A percentile compares a stretch with the other conserved stretches of the same genome.
These are phyloP conservation scores for Globomyces sp. DNA, from an alignment of 371 early-diverging fungal species.

Conservation along the genomic window DNA sequence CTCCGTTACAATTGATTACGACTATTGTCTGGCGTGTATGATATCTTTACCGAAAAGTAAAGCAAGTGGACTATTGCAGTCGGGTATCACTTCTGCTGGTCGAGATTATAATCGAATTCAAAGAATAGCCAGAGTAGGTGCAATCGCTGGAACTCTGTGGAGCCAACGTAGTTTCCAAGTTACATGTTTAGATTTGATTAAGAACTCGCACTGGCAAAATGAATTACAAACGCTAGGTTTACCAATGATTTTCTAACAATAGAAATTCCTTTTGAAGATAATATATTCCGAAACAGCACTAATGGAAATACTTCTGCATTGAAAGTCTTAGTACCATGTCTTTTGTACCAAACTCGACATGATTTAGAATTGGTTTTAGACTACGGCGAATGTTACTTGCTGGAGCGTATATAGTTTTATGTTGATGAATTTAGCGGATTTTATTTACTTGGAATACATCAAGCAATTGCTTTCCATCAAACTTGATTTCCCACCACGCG, in stretches of 20 bases:
- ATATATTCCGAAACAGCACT: slow-evolving; percentile 16
- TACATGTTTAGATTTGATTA: slow-evolving; percentile 38
- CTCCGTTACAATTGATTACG: slow-evolving; percentile 26
- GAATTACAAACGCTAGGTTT: slow-evolving; percentile 45
- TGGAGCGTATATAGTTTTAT: not conserved
- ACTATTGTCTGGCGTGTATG: slow-evolving; percentile 41
- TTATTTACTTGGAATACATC: slow-evolving; percentile 40
- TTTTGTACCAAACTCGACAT: slow-evolving; percentile 37
- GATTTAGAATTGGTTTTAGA: slow-evolving; percentile 43
- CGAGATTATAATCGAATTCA: slow-evolving; percentile 42
- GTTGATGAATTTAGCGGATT: slow-evolving; percentile 24
- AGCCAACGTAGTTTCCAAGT: slow-evolving; percentile 43
- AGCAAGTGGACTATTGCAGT: slow-evolving; percentile 42
- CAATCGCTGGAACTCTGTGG: slow-evolving; percentile 40
- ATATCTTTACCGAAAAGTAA: slow-evolving; percentile 30
- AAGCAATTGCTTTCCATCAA: slow-evolving; percentile 28
- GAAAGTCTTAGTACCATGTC: slow-evolving; percentile 17
- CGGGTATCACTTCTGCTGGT: slow-evolving; percentile 34
- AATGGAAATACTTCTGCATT: too few species aligned
- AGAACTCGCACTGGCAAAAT: slow-evolving; percentile 52
- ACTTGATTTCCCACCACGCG: not conserved
- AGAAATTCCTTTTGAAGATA: slow-evolving; percentile 48
- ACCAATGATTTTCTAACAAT: slow-evolving; percentile 5
- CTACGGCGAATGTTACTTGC: not conserved
- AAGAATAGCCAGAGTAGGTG: slow-evolving; percentile 46